Evolutionary conservation across 495 filamentous ascomycete species (phyloP).

Genomic region (Chlorociboria aeruginascens): DNA sequence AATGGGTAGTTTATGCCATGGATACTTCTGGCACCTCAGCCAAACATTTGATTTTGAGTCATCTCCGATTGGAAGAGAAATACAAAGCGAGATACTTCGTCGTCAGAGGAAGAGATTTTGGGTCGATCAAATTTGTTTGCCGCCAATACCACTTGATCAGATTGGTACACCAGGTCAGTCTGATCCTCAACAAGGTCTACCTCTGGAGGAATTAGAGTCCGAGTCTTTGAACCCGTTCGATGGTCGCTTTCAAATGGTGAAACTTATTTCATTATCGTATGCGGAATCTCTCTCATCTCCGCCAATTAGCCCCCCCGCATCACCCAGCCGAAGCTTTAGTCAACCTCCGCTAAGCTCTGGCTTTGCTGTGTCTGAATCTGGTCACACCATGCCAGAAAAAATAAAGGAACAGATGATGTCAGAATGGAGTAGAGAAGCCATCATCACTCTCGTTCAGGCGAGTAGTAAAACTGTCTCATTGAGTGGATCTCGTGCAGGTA

Average conservation of each 20-base stretch:
- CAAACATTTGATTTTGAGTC: conserved; percentile 69
- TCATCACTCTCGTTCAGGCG: conserved; percentile 52
- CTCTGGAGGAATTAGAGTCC: conserved; percentile 37
- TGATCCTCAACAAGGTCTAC: conserved; percentile 29
- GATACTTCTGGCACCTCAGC: conserved; percentile 70
- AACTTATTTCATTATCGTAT: conserved; percentile 60
- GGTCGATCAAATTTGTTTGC: conserved; percentile 51
- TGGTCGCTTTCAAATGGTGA: conserved; percentile 51
- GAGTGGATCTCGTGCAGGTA: conserved; percentile 57
- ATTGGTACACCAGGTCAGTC: conserved; percentile 24
- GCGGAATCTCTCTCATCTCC: conserved; percentile 42
- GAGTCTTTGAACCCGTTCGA: conserved; percentile 56
- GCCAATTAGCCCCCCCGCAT: conserved; percentile 55
- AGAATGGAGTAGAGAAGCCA: conserved; percentile 65
- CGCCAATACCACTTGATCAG: conserved; percentile 33
- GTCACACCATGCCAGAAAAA: conserved; percentile 29
- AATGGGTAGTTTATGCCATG: conserved; percentile 72
- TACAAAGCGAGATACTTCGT: conserved; percentile 63
- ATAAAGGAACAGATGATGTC: conserved; percentile 62
- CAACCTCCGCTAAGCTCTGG: conserved; percentile 42
- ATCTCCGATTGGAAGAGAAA: conserved; percentile 48
- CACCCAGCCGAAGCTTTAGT: conserved; percentile 53
- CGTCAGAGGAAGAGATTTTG: conserved; percentile 62
- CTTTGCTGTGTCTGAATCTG: background rate
- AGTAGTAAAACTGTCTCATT: conserved; percentile 59